Base-by-base conservation (phyloP, 768 basidiomycete genomes). In the Rhizopogon vulgaris region DNA sequence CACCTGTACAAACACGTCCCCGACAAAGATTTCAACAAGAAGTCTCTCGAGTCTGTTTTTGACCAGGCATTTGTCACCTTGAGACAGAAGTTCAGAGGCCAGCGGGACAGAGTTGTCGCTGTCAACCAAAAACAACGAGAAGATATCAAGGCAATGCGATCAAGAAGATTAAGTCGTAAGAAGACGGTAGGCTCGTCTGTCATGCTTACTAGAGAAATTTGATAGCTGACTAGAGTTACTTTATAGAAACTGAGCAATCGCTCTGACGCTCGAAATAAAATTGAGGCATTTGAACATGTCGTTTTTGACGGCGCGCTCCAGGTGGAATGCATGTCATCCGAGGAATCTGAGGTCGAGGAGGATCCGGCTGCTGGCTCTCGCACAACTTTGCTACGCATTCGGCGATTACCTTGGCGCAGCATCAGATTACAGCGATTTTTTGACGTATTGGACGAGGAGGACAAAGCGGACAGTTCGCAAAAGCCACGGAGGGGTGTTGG, bases 291-390 rank as follows among this genome's bases (percentile, higher is more conserved):
- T 53, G 76, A 80, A 50, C 82, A 87, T 63, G 71, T 79, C 24
- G 74, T 71, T 12, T 89, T 89, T 60, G 84, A 88, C 59, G 79
- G 80, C 12, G 86, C 87, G 12, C 65, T 90, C 52, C 82, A 84
- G 54, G 55, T 80, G 17, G 87, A 89, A 42, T 89, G 86, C 66
- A 87, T 89, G 83, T 90, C 87, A 25, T 84, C 83, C 28, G 87
- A 90, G 57, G 87, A 90, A 63, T 88, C 87, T 12, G 80, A 81
- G 55, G 69, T 67, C 45, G 85, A 84, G 34, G 65, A 69, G 32
- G 68, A 65, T 28, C 41, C 59, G 2, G 58, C 47, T 39, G 55
- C 59, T 4, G 69, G 63, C 22, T 56, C 62, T 38, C 62, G 66
- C 36, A 64, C 61, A 54, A 70, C 68, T 30, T 56, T 74, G 8